phyloP scores from a whole-genome alignment of 805 yeast species.

The Wickerhamiella bombiphila region DNA sequence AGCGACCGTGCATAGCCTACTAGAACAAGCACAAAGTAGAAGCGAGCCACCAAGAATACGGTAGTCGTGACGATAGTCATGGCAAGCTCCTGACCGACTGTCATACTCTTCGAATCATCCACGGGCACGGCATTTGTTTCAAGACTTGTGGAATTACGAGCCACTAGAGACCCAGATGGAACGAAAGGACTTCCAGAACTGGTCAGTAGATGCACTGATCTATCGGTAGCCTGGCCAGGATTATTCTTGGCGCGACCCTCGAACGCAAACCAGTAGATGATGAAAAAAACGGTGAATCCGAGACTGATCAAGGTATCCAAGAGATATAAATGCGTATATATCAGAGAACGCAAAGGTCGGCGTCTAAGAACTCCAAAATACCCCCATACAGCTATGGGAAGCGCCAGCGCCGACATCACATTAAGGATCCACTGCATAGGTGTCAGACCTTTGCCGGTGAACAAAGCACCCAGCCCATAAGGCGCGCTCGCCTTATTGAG shows the following conservation, averaged over 20 bases:
- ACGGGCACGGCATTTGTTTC: background rate
- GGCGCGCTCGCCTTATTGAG: conserved; percentile 81
- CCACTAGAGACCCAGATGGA: background rate
- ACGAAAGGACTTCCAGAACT: background rate
- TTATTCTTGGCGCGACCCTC: conserved; percentile 18
- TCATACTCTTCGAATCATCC: conserved; percentile 15
- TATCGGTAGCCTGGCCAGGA: conserved; percentile 4
- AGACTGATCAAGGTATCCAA: conserved; percentile 54
- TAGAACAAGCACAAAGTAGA: conserved; percentile 41
- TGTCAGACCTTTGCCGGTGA: conserved; percentile 75
- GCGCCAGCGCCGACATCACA: conserved; percentile 42
- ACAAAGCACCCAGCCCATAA: conserved; percentile 70
- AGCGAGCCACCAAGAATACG: conserved; percentile 30
- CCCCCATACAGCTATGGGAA: conserved; percentile 55
- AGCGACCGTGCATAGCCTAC: conserved; percentile 42
- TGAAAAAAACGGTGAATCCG: conserved; percentile 60
- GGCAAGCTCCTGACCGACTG: conserved; percentile 23
- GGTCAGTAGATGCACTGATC: background rate
- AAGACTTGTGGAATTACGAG: conserved; percentile 2
- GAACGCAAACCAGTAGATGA: conserved; percentile 52
- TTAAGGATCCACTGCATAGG: conserved; percentile 74
- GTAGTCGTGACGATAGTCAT: conserved; percentile 38
- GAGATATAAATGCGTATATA: conserved; percentile 47
- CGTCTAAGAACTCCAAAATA: conserved; percentile 37
- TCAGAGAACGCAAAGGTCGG: conserved; percentile 44